Evolutionary conservation across 441 rosid species (phyloP).

Genomic region (Populus trichocarpa): DNA sequence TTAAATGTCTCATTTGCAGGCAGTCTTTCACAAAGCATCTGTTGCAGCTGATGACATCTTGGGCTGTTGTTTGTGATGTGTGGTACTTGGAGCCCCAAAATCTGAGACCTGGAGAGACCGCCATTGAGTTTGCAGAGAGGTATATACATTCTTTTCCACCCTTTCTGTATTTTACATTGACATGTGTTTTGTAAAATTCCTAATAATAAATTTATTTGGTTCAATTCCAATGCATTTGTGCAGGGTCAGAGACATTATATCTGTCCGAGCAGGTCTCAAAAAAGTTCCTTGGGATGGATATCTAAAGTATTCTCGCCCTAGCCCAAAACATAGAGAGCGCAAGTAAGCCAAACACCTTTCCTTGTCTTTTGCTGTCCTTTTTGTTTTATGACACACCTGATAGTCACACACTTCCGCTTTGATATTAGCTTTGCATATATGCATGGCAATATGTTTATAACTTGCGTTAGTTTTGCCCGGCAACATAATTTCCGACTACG

Average conservation of each 20-base stretch:
- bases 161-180: neutral
- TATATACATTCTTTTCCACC: slow-evolving; percentile 14
- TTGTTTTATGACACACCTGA: neutral
- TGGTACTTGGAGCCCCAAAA: slow-evolving; percentile 96
- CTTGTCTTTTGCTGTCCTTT: neutral
- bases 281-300: slow-evolving; percentile 99
- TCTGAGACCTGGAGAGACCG: slow-evolving; percentile 77
- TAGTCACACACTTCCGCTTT: neutral
- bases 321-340: slow-evolving; percentile 88
- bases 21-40: slow-evolving; percentile 96
- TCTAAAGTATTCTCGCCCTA: slow-evolving; percentile 86
- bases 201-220: neutral
- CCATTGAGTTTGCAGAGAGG: slow-evolving; percentile 97
- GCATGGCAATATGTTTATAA: neutral
- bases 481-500: neutral
- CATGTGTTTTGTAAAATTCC: neutral
- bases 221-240: slow-evolving; percentile 14
- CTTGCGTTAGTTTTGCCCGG: neutral
- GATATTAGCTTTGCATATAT: neutral
- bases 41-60: slow-evolving; percentile 93
- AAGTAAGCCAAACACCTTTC: slow-evolving; percentile 55
- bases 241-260: slow-evolving; percentile 97
- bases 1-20: slow-evolving; percentile 36
- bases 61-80: slow-evolving; percentile 99
- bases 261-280: slow-evolving; percentile 85